phyloP scores from a whole-genome alignment of 2,329 filamentous ascomycete species.

The Calonectria ilicicola region DNA sequence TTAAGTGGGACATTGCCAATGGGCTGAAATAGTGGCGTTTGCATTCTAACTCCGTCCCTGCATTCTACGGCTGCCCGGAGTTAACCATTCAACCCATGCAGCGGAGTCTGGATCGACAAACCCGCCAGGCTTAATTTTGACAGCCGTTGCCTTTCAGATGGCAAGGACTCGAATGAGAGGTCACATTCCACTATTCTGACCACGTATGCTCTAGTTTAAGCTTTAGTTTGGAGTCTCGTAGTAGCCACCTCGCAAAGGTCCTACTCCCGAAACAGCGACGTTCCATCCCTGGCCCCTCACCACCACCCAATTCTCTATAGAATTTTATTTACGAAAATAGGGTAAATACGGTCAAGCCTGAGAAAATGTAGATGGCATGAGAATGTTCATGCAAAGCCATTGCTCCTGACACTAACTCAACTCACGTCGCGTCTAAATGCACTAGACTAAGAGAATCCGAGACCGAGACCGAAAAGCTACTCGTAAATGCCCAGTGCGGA shows the following conservation, averaged over 20 bases:
- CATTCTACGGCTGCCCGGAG: neutral
- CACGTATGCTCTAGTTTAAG: neutral
- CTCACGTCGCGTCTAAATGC: neutral
- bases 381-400: neutral
- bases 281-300: neutral
- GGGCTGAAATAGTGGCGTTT: neutral
- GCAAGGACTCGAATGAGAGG: neutral
- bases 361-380: neutral
- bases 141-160: neutral
- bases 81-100: neutral
- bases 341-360: neutral
- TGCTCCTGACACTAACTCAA: neutral
- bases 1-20: neutral
- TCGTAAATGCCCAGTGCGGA: neutral
- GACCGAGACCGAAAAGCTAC: conserved; percentile 2
- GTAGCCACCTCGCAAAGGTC: neutral
- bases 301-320: neutral
- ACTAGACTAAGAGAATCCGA: neutral
- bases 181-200: neutral
- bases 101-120: neutral
- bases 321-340: neutral
- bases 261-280: neutral
- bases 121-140: neutral
- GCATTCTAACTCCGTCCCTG: neutral
- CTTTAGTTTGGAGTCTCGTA: neutral